Evolutionary conservation across 768 basidiomycete genomes (phyloP).

Genomic region (Amanita molliuscula): DNA sequence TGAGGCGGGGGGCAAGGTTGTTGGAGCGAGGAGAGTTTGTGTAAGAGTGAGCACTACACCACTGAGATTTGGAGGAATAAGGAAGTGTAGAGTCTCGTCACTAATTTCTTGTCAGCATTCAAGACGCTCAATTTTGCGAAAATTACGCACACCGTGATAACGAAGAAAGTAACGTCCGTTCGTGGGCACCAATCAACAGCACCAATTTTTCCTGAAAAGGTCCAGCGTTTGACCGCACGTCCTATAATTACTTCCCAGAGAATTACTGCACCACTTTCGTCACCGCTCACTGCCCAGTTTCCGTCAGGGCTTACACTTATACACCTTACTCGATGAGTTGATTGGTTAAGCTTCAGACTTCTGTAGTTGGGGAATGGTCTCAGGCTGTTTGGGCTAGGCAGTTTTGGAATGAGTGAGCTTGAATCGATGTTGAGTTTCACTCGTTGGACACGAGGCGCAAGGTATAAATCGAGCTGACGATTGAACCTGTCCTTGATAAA

Average conservation of each 20-base stretch:
- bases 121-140: neutral
- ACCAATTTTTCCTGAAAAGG: conserved; percentile 69
- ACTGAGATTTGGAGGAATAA: conserved; percentile 74
- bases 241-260: conserved; percentile 93
- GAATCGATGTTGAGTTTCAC: conserved; percentile 89
- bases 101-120: conserved; percentile 29
- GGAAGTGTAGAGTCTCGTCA: conserved; percentile 69
- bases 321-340: conserved; percentile 58
- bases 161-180: conserved; percentile 69
- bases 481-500: conserved; percentile 93
- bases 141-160: conserved; percentile 62
- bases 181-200: conserved; percentile 92
- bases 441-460: conserved; percentile 86
- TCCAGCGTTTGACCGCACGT: conserved; percentile 80
- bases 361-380: conserved; percentile 90
- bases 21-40: conserved; percentile 49
- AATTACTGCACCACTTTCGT: conserved; percentile 77
- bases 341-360: conserved; percentile 62
- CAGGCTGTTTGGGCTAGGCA: conserved; percentile 85
- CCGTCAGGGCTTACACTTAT: conserved; percentile 81
- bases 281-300: conserved; percentile 85
- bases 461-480: conserved; percentile 91
- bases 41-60: conserved; percentile 46
- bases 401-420: conserved; percentile 81
- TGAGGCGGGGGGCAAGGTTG: conserved; percentile 49